Evolutionary conservation across 352 stramenopile genomes (phyloP).

Genomic region (Plasmopara muralis): DNA sequence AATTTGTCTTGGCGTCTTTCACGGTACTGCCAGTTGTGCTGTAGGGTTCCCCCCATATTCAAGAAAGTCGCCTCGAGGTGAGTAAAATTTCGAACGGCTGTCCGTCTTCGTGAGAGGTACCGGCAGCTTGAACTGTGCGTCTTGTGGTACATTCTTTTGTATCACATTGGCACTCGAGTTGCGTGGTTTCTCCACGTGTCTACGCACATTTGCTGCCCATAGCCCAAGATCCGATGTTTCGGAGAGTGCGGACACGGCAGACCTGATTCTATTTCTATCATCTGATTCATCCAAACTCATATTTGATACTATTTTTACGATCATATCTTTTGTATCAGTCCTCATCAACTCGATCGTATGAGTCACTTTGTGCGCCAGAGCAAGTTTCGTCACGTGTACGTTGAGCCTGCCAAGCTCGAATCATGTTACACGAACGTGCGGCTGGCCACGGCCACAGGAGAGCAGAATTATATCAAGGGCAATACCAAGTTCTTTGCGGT

Average conservation of each 20-base stretch:
- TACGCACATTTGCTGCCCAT: neutral
- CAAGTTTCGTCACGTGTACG: slow-evolving; percentile 98
- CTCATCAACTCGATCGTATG: slow-evolving; percentile 36
- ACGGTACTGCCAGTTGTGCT: slow-evolving; percentile 15
- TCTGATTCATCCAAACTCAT: slow-evolving; percentile 3
- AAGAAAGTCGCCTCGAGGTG: slow-evolving; percentile 26
- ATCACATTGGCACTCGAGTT: neutral
- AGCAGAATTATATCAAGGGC: slow-evolving; percentile 99
- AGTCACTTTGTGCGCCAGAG: slow-evolving; percentile 94
- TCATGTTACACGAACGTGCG: slow-evolving; percentile 89
- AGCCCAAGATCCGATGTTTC: slow-evolving; percentile 6
- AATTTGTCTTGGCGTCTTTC: slow-evolving; percentile 20
- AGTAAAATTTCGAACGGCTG: slow-evolving; percentile 7
- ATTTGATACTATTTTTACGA: neutral
- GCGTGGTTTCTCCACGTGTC: neutral
- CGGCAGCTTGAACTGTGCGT: neutral
- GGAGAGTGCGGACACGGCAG: slow-evolving; percentile 3
- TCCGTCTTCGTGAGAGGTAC: neutral
- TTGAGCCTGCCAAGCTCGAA: slow-evolving; percentile 94
- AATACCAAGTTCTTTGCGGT: slow-evolving; percentile 99
- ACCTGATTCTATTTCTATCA: slow-evolving; percentile 9
- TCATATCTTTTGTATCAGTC: slow-evolving; percentile 3
- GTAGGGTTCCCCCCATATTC: slow-evolving; percentile 31
- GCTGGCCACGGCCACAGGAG: slow-evolving; percentile 94
- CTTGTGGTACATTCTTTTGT: neutral